phyloP scores from a whole-genome alignment of 2,329 filamentous ascomycete genomes.

The Neonectria magnoliae region DNA sequence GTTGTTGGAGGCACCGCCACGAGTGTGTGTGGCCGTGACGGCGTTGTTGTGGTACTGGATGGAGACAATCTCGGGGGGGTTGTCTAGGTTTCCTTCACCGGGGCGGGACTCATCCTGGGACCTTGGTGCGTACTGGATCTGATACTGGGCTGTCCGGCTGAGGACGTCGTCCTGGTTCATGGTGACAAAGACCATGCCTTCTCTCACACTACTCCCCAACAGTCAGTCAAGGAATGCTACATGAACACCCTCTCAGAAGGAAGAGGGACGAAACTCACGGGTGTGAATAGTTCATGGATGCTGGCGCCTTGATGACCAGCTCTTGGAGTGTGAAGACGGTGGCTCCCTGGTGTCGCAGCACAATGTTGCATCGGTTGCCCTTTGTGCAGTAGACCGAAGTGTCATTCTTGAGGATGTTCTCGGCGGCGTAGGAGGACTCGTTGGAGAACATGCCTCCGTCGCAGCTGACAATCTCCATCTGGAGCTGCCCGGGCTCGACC shows the following conservation, averaged over 20 bases:
- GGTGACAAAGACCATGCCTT: constrained; percentile 91
- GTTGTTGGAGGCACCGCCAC: constrained; percentile 55
- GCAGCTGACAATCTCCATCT: constrained; percentile 89
- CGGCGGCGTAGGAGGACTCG: constrained; percentile 71
- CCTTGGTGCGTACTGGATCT: constrained; percentile 69
- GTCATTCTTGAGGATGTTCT: constrained; percentile 87
- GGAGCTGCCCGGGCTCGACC: constrained; percentile 81
- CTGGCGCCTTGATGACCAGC: constrained; percentile 87
- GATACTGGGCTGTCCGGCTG: constrained; percentile 76
- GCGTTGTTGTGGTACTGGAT: constrained; percentile 64
- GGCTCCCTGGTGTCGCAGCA: constrained; percentile 82
- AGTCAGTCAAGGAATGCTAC: constrained; percentile 25
- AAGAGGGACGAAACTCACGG: constrained; percentile 69
- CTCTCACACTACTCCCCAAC: constrained; percentile 72
- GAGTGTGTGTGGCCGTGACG: constrained; percentile 57
- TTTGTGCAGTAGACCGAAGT: constrained; percentile 90
- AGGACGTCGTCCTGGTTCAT: constrained; percentile 85
- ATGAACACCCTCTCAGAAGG: constrained; percentile 24
- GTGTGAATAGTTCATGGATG: constrained; percentile 78
- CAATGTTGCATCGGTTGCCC: constrained; percentile 85
- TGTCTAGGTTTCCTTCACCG: constrained; percentile 33
- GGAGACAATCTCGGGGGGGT: constrained; percentile 56
- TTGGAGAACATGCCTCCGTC: constrained; percentile 80
- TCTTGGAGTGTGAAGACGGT: constrained; percentile 86
- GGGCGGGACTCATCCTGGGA: constrained; percentile 30